Conservation (phyloP, 2,329 filamentous ascomycete species). For the Trichoderma cornu-damae region DNA sequence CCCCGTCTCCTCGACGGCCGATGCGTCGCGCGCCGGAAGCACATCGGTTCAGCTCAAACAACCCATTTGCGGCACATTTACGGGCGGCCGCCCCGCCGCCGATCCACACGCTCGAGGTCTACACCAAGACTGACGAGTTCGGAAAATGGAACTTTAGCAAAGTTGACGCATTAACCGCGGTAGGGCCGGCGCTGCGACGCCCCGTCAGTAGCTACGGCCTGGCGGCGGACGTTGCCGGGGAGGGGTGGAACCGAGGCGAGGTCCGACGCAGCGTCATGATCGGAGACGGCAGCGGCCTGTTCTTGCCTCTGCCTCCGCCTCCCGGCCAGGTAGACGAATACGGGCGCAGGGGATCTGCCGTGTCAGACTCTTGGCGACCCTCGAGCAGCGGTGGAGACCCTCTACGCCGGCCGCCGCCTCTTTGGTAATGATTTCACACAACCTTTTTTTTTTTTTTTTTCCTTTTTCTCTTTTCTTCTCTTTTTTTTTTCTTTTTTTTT, state of each 20-base stretch:
- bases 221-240: constrained; percentile 45
- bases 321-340: background rate
- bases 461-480: background rate
- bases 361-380: constrained; percentile 29
- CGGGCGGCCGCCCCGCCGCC: constrained; percentile 34
- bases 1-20: constrained; percentile 27
- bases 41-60: constrained; percentile 55
- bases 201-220: constrained; percentile 55
- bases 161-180: constrained; percentile 35
- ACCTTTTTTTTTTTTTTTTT: background rate
- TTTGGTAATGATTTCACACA: background rate
- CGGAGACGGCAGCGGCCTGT: constrained; percentile 47
- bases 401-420: constrained; percentile 4
- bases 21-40: constrained; percentile 25
- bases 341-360: constrained; percentile 2
- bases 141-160: constrained; percentile 55
- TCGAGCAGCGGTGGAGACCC: constrained; percentile 19
- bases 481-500: background rate
- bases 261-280: constrained; percentile 52
- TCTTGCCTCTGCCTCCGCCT: constrained; percentile 46
- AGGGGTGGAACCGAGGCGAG: constrained; percentile 48
- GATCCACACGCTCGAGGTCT: constrained; percentile 54
- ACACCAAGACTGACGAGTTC: constrained; percentile 55
- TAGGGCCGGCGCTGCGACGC: constrained; percentile 31
- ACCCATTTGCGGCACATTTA: constrained; percentile 46